Evolutionary conservation across 2,329 filamentous ascomycete species (phyloP), one percentile per base, ranked within the genome.

Genomic region (Aureobasidium subglaciale): DNA sequence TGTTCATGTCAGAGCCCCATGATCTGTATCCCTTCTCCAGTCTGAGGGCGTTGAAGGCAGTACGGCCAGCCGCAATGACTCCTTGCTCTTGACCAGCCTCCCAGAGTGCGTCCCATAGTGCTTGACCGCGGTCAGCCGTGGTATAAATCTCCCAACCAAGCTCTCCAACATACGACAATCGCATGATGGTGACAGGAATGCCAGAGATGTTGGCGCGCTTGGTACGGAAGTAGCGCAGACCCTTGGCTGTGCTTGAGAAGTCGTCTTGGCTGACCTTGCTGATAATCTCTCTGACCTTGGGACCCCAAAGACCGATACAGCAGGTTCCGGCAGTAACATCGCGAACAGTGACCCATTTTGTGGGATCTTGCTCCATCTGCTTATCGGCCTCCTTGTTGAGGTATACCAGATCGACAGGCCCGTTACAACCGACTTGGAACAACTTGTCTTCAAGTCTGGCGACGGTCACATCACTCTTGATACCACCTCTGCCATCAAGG

Each of bases 221-320:
- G 42, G 75, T 72, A 1, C 71, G 69, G 58, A 80, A 75, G 55
- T 80, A 78, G 0, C 76, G 74, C 0, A 84, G 68, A 0, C 69
- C 75, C 20, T 69, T 68, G 56, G 74, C 69, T 5, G 68, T 68
- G 41, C 32, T 55, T 15, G 62, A 59, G 55, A 78, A 74, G 62
- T 80, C 75, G 29, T 78, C 76, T 0, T 66, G 60, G 60, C 70
- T 77, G 56, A 79, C 65, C 0, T 64, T 62, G 4, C 66, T 61
- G 34, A 85, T 72, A 0, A 85, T 75, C 2, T 81, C 75, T 4
- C 72, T 69, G 0, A 81, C 71, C 10, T 70, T 73, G 41, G 83
- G 83, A 0, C 82, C 82, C 81, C 82, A 85, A 15, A 85, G 76
- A 0, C 82, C 82, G 18, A 85, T 73, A 57, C 78, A 79, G 63